phyloP scores from a whole-genome alignment of 2,329 filamentous ascomycete species.

The Pseudogymnoascus sp. region DNA sequence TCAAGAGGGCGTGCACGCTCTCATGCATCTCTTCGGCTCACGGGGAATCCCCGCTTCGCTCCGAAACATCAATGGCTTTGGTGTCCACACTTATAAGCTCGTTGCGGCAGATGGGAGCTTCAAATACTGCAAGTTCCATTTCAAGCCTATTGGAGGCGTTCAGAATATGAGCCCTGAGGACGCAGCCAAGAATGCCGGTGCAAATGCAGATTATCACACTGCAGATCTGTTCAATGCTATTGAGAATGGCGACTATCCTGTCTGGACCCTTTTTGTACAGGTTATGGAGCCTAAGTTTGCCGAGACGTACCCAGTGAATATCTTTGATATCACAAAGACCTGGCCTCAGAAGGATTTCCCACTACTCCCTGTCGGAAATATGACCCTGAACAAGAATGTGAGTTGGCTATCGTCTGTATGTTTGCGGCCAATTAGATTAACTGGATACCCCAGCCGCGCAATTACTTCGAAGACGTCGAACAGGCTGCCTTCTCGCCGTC shows the following conservation, averaged over 20 bases:
- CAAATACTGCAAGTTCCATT: slow-evolving; percentile 43
- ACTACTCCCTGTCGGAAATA: slow-evolving; percentile 39
- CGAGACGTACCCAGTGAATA: slow-evolving; percentile 38
- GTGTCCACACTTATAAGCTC: slow-evolving; percentile 42
- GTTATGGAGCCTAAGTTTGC: slow-evolving; percentile 45
- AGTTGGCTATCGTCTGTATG: neutral
- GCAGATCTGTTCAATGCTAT: slow-evolving; percentile 39
- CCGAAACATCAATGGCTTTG: slow-evolving; percentile 39
- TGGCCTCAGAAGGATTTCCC: slow-evolving; percentile 46
- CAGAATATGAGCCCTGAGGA: slow-evolving; percentile 35
- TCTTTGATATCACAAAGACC: slow-evolving; percentile 50
- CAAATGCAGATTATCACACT: slow-evolving; percentile 31
- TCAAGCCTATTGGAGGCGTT: slow-evolving; percentile 40
- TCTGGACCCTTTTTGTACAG: slow-evolving; percentile 47
- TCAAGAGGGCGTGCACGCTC: slow-evolving; percentile 41
- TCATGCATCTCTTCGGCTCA: slow-evolving; percentile 45
- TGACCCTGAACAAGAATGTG: slow-evolving; percentile 44
- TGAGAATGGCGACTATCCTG: slow-evolving; percentile 36
- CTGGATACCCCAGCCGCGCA: slow-evolving; percentile 34
- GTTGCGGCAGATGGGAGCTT: slow-evolving; percentile 38
- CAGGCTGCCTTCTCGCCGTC: slow-evolving; percentile 59
- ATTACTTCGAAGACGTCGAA: slow-evolving; percentile 64
- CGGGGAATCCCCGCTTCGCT: slow-evolving; percentile 41
- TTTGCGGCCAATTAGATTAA: neutral
- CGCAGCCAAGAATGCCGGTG: slow-evolving; percentile 29